phyloP scores from a whole-genome alignment of 176 grass and related monocot species.

The Ensete ventricosum region DNA sequence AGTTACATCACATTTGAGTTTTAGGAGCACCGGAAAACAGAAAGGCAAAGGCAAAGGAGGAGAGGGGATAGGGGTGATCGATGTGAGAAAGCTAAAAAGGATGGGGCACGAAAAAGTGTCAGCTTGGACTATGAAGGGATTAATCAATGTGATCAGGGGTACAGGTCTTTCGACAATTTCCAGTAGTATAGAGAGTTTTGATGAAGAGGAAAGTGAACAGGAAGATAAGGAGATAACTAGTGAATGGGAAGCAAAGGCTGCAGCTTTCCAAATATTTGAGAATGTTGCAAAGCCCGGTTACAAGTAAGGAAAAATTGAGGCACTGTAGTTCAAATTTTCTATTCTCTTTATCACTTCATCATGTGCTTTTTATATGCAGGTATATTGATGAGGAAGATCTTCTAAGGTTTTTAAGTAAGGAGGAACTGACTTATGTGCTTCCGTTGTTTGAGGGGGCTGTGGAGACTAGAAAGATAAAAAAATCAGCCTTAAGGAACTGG shows the following conservation, averaged over 20 bases:
- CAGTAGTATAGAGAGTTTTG: constrained; percentile 67
- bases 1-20: constrained; percentile 45
- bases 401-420: constrained; percentile 71
- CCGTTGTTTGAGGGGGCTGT: constrained; percentile 88
- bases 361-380: constrained; percentile 29
- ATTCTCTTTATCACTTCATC: neutral
- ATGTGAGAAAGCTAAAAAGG: constrained; percentile 54
- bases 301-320: constrained; percentile 32
- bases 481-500: constrained; percentile 86
- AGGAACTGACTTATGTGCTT: constrained; percentile 55
- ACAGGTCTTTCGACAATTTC: constrained; percentile 77
- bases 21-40: constrained; percentile 34
- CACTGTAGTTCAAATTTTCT: neutral
- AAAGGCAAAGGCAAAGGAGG: constrained; percentile 29
- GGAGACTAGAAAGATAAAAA: constrained; percentile 72
- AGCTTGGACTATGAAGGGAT: constrained; percentile 80
- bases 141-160: constrained; percentile 56
- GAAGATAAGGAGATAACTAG: constrained; percentile 81
- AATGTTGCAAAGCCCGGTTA: constrained; percentile 67
- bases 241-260: constrained; percentile 70
- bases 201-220: constrained; percentile 52
- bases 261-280: constrained; percentile 63
- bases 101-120: constrained; percentile 85
- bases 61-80: constrained; percentile 55
- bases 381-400: constrained; percentile 79